Conservation (phyloP, 78 protist genomes). For the slime mould (Dictyostelium discoideum) region DNA sequence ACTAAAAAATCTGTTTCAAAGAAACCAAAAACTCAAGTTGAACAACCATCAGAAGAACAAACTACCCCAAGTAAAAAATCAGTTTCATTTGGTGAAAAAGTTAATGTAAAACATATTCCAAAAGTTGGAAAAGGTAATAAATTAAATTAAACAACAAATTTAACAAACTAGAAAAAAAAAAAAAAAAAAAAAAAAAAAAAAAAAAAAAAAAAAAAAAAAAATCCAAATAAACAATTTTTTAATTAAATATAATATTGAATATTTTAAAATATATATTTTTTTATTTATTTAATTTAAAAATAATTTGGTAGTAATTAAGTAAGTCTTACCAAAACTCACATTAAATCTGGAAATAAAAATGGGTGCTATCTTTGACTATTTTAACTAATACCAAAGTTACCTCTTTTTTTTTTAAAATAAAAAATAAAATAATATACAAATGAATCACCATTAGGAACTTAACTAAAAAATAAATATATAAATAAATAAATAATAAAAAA, state of each 20-base stretch:
- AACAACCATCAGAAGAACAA: not conserved
- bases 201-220: not conserved
- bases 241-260: no score
- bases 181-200: not conserved
- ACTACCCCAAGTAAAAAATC: not conserved
- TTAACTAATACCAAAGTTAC: no score
- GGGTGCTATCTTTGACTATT: no score
- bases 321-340: no score
- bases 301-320: no score
- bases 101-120: constrained; percentile 6
- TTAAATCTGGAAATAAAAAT: no score
- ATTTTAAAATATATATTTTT: not conserved
- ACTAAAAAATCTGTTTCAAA: not conserved
- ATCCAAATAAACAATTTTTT: not conserved
- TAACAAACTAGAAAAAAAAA: not conserved
- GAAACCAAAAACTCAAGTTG: not conserved
- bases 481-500: no score
- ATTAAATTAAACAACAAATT: not conserved
- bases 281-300: no score
- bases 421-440: no score
- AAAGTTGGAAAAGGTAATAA: constrained; percentile 7
- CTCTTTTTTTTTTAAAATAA: no score
- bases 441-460: no score
- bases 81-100: constrained; percentile 15
- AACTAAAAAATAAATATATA: no score